Conservation (phyloP, 345 rosid species). For the Adansonia digitata region DNA sequence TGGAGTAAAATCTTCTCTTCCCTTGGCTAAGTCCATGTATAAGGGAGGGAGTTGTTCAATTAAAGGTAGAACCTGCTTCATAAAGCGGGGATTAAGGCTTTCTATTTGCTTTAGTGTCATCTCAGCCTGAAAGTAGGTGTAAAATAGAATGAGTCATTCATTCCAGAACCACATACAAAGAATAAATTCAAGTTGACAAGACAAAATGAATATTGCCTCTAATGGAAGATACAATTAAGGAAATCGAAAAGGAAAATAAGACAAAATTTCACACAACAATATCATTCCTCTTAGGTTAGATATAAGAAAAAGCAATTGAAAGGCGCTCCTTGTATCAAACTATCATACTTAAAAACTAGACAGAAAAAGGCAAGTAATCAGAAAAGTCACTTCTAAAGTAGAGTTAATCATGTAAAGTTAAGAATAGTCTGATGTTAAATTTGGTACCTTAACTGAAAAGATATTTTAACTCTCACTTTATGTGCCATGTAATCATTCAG, state of each 20-base stretch:
- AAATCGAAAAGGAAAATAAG: neutral
- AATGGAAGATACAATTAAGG: neutral
- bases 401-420: neutral
- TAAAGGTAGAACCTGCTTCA: conserved; percentile 91
- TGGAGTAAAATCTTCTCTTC: conserved; percentile 91
- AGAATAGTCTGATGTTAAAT: neutral
- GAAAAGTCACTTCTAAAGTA: neutral
- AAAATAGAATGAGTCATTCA: neutral
- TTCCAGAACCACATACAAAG: neutral
- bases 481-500: neutral
- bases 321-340: neutral
- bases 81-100: conserved; percentile 80
- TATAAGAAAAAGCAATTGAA: neutral
- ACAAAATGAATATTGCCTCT: neutral
- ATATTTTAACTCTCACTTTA: neutral
- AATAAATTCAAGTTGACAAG: neutral
- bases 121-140: conserved; percentile 62
- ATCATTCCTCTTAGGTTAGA: neutral
- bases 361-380: neutral
- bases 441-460: neutral
- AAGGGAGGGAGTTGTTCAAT: conserved; percentile 94
- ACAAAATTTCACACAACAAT: neutral
- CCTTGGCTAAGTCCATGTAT: conserved; percentile 87
- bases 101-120: conserved; percentile 88
- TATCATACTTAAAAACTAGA: neutral